Evolutionary conservation across 1,139 yeast species (phyloP), one percentile per base, ranked within the genome.

Genomic region (Arxiozyma slooffiae): DNA sequence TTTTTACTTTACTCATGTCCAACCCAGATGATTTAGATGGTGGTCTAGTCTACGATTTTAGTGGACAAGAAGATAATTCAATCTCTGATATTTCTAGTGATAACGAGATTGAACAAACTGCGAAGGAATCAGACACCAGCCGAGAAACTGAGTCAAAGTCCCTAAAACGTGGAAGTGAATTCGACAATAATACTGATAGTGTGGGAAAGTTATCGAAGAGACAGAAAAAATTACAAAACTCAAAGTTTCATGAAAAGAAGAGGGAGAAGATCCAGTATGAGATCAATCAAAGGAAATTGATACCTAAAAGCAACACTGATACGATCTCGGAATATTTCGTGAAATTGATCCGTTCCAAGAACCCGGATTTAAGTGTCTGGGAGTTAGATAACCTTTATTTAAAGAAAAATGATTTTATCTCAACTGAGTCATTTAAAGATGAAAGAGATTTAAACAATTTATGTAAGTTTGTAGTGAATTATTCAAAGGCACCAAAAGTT

Each of bases 21-120:
- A 57, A 60, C 41, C 61, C 63, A 17, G 69, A 66, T 53, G 69
- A 67, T 50, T 56, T 67, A 53, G 66, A 66, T 44, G 68, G 63
- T 46, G 68, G 67, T 17, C 50, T 66, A 37, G 54, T 55, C n/a
- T 61, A 63, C 47, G 62, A 58, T 36, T 54, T 52, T 38, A 62
- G 50, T n/a, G 46, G 51, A 38, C 53, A 52, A 21, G 50, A 41
- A 20, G 52, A 45, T 20, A 49, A 45, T 30, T 40, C 38, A 22
- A 41, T 26, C 26, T 49, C 54, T 37, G 57, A 52, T 26, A 14
- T 30, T 26, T 14, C n/a, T 20, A 48, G 38, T 17, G 45, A 44
- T n/a, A 44, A 20, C 34, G 47, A 41, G 18, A 52, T 53, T 7
- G 47, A 47, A 5, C 44, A 37, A n/a, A n/a, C n/a, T 11, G 51